Evolutionary conservation across 768 basidiomycete species (phyloP).

Genomic region (Tricholomella constricta): DNA sequence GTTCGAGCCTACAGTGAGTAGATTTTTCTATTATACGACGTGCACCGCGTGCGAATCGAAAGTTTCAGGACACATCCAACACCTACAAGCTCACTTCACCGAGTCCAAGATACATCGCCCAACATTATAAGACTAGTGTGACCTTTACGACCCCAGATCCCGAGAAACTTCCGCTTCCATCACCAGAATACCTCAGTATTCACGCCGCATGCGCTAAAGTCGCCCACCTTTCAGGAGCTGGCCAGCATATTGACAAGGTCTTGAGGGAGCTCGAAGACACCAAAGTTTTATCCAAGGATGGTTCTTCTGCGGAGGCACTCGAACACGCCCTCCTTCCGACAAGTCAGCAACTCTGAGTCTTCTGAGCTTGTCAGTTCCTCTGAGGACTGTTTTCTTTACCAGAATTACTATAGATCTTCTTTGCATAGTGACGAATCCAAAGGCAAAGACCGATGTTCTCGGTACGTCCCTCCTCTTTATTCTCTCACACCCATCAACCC

Average conservation of each 20-base stretch:
- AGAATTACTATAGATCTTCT: no score
- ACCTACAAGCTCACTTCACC: slow-evolving; percentile 21
- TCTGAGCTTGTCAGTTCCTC: no score
- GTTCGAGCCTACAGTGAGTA: slow-evolving; percentile 31
- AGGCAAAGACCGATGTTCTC: slow-evolving; percentile 77
- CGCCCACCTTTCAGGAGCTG: slow-evolving; percentile 41
- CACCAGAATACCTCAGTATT: slow-evolving; percentile 31
- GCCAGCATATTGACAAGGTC: slow-evolving; percentile 5
- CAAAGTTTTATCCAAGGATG: not conserved
- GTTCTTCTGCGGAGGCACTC: not conserved
- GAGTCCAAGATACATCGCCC: no score
- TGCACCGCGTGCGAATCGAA: not conserved
- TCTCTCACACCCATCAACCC: not conserved
- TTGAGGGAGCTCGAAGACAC: not conserved
- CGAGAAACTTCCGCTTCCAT: slow-evolving; percentile 30
- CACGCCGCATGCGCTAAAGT: slow-evolving; percentile 44
- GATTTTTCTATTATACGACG: no score
- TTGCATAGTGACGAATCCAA: slow-evolving; percentile 14
- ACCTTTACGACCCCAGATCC: slow-evolving; percentile 29
- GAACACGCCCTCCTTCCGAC: not conserved
- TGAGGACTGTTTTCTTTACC: no score
- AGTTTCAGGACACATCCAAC: slow-evolving; percentile 7
- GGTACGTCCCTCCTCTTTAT: slow-evolving; percentile 53
- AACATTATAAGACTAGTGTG: slow-evolving; percentile 23
- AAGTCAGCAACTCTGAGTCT: not conserved